Evolutionary conservation across 2,329 filamentous ascomycete species (phyloP).

Genomic region (Cladophialophora immunda): DNA sequence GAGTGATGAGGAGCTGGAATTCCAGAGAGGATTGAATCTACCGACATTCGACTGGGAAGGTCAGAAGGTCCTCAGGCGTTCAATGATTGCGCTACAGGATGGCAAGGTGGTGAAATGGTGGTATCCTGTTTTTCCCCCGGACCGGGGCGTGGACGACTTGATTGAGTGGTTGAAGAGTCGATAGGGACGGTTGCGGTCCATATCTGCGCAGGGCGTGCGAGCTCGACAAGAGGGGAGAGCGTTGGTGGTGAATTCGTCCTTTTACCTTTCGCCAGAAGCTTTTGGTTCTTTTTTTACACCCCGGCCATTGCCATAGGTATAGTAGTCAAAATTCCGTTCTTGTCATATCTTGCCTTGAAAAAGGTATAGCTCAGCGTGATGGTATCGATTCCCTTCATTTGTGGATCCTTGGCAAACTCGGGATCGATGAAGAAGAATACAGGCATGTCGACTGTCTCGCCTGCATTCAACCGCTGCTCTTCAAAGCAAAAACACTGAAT

Average conservation of each 20-base stretch:
- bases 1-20: conserved; percentile 50
- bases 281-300: conserved; percentile 9
- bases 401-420: conserved; percentile 88
- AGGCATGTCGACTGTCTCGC: conserved; percentile 98
- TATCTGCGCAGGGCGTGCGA: background rate
- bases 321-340: conserved; percentile 72
- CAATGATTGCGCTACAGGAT: conserved; percentile 51
- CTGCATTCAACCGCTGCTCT: conserved; percentile 90
- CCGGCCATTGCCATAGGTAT: conserved; percentile 37
- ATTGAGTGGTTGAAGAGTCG: conserved; percentile 44
- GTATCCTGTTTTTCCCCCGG: conserved; percentile 56
- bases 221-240: background rate
- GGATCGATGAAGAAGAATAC: conserved; percentile 99
- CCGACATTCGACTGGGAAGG: conserved; percentile 53
- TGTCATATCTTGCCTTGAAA: conserved; percentile 91
- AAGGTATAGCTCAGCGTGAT: conserved; percentile 98
- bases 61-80: conserved; percentile 48
- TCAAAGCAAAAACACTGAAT: conserved; percentile 99
- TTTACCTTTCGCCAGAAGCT: background rate
- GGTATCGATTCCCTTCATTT: conserved; percentile 93
- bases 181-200: background rate
- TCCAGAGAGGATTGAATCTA: conserved; percentile 47
- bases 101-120: conserved; percentile 52
- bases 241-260: background rate
- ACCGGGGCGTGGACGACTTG: conserved; percentile 51